These are phyloP conservation scores for Colletotrichum godetiae DNA, from an alignment of 2,329 filamentous ascomycete genomes.

Conservation along the genomic window DNA sequence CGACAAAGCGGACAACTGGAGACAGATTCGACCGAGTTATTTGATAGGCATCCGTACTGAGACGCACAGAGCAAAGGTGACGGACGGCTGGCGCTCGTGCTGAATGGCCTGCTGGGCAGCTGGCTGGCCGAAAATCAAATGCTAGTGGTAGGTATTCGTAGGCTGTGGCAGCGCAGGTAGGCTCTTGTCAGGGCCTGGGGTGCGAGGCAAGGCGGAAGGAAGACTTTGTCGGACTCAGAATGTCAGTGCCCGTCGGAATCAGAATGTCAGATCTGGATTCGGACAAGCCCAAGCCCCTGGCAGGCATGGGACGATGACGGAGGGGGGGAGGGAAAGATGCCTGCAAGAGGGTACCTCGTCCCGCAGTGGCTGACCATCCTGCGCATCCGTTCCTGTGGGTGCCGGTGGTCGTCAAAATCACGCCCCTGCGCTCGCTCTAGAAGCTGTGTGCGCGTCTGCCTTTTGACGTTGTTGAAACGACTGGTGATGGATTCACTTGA, in stretches of 20 bases:
- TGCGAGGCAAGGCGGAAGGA: background rate
- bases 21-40: constrained; percentile 13
- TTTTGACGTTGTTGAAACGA: background rate
- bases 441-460: background rate
- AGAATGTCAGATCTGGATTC: constrained; percentile 7
- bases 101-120: background rate
- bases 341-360: background rate
- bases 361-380: background rate
- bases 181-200: background rate
- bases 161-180: no score
- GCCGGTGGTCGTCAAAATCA: background rate
- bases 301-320: constrained; percentile 18
- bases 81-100: background rate
- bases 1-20: constrained; percentile 14
- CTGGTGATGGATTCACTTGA: background rate
- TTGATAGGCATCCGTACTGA: background rate
- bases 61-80: background rate
- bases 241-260: constrained; percentile 5
- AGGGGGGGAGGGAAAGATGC: constrained; percentile 11
- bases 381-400: background rate
- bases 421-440: background rate
- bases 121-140: background rate
- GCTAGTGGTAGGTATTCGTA: background rate
- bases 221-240: constrained; percentile 2
- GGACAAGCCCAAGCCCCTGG: constrained; percentile 3